These are phyloP conservation scores for Calvatia gigantea DNA, from an alignment of 768 basidiomycete genomes.

Conservation along the genomic window DNA sequence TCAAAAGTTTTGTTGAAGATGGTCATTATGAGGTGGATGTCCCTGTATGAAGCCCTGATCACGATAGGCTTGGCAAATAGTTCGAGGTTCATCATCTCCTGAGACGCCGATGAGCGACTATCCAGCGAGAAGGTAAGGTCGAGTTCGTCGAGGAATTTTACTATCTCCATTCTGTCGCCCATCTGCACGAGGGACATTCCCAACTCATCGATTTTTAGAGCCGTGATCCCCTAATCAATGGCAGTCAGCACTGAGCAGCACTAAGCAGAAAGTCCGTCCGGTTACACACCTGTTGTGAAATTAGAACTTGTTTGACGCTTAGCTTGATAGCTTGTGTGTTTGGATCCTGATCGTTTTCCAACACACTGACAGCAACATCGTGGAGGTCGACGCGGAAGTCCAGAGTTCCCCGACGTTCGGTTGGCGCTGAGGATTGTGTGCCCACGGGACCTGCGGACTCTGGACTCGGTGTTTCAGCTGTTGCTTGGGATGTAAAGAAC, in stretches of 20 bases:
- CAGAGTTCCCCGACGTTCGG: slow-evolving; percentile 21
- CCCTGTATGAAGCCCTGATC: slow-evolving; percentile 92
- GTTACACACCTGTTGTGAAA: slow-evolving; percentile 80
- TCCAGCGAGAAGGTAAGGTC: slow-evolving; percentile 88
- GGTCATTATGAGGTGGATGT: slow-evolving; percentile 83
- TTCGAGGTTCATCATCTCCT: slow-evolving; percentile 82
- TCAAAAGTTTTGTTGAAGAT: slow-evolving; percentile 87
- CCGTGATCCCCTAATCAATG: slow-evolving; percentile 62
- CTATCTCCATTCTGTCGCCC: slow-evolving; percentile 78
- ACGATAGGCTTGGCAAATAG: slow-evolving; percentile 78
- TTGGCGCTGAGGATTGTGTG: neutral
- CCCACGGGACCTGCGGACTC: neutral
- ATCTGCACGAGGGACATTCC: slow-evolving; percentile 95
- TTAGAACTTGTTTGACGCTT: slow-evolving; percentile 75
- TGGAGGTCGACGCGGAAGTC: slow-evolving; percentile 86
- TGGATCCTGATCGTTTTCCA: slow-evolving; percentile 78
- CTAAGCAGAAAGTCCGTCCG: neutral
- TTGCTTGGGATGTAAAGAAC: slow-evolving; percentile 61
- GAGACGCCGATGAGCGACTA: slow-evolving; percentile 64
- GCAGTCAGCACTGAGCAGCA: slow-evolving; percentile 5
- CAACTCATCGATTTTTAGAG: slow-evolving; percentile 72
- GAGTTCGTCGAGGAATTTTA: slow-evolving; percentile 90
- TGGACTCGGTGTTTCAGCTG: neutral
- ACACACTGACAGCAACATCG: slow-evolving; percentile 81
- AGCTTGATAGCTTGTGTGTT: slow-evolving; percentile 86